A percentile compares a stretch with the other conserved stretches of the same genome.
phyloP scores from a whole-genome alignment of 108 stramenopile genomes.

The Cyclotella choctawhatcheeana region DNA sequence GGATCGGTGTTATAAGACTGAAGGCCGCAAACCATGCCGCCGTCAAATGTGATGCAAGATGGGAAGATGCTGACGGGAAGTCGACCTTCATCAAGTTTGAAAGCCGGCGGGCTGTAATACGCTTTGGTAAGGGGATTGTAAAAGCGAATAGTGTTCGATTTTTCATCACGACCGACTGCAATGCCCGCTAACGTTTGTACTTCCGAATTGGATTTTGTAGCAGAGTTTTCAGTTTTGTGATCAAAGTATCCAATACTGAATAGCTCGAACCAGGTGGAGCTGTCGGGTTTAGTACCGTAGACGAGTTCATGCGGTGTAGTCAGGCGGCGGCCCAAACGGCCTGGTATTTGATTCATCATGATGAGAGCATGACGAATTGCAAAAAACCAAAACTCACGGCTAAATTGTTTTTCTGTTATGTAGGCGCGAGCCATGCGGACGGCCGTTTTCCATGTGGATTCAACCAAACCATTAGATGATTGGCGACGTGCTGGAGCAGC shows the following conservation, averaged over 20 bases:
- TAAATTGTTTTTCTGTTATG: constrained; percentile 27
- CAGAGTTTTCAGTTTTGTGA: background rate
- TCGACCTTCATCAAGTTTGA: constrained; percentile 3
- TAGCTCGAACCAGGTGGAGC: constrained; percentile 17
- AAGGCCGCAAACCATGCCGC: constrained; percentile 8
- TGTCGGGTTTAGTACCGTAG: constrained; percentile 19
- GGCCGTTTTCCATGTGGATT: constrained; percentile 16
- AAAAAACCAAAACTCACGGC: constrained; percentile 25
- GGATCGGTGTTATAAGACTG: constrained; percentile 7
- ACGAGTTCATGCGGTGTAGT: constrained; percentile 24
- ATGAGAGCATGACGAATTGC: constrained; percentile 5
- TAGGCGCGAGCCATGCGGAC: constrained; percentile 22
- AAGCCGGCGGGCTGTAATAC: constrained; percentile 1
- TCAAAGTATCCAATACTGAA: constrained; percentile 24
- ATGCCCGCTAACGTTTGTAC: constrained; percentile 22
- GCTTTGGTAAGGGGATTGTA: constrained; percentile 10
- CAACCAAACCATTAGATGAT: constrained; percentile 28
- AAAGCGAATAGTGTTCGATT: constrained; percentile 13
- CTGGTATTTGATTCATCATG: constrained; percentile 29
- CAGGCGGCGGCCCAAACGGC: constrained; percentile 2
- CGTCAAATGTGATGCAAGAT: background rate
- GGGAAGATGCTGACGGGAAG: constrained; percentile 4
- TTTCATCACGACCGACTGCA: constrained; percentile 13
- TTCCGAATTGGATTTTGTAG: background rate
- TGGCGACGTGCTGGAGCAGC: constrained; percentile 26